These are phyloP conservation scores for Ochromonadaceae sp. DNA, from an alignment of 352 stramenopile species.

Conservation along the genomic window DNA sequence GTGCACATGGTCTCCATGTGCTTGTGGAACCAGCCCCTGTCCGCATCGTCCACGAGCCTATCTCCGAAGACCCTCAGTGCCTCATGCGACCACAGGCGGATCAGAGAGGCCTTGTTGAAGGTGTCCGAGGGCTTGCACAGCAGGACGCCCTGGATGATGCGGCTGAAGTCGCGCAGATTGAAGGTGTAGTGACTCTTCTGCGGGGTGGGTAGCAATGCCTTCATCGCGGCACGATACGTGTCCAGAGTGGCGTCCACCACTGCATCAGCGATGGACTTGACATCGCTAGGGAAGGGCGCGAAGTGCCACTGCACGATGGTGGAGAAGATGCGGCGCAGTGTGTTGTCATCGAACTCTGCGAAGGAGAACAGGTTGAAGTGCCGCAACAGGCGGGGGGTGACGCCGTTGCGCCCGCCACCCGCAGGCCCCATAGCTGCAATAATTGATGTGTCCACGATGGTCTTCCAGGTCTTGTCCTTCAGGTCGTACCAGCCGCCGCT, in stretches of 20 bases:
- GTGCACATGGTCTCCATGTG: constrained; percentile 62
- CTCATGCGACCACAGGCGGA: constrained; percentile 82
- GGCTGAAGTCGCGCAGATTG: constrained; percentile 78
- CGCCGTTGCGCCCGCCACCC: constrained; percentile 64
- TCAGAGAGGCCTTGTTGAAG: constrained; percentile 52
- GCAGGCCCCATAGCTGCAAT: constrained; percentile 72
- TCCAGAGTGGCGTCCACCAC: constrained; percentile 74
- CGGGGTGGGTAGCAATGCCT: constrained; percentile 65
- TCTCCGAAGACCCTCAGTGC: constrained; percentile 83
- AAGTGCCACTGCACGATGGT: constrained; percentile 75
- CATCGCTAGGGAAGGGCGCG: constrained; percentile 46
- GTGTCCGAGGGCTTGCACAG: constrained; percentile 52
- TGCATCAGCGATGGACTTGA: constrained; percentile 40
- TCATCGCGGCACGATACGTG: constrained; percentile 63
- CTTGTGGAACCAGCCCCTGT: constrained; percentile 75
- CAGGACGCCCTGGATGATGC: constrained; percentile 76
- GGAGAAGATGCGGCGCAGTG: constrained; percentile 71
- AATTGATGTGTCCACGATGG: constrained; percentile 69
- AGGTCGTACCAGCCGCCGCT: constrained; percentile 75
- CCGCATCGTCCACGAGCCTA: constrained; percentile 69
- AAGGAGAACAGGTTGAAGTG: constrained; percentile 84
- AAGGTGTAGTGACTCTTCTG: constrained; percentile 90
- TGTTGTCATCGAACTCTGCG: constrained; percentile 77
- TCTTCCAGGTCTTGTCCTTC: constrained; percentile 75
- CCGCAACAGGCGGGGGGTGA: constrained; percentile 67